Conservation (phyloP, 2,329 filamentous ascomycete species). For the Domatiomyces catenatus region DNA sequence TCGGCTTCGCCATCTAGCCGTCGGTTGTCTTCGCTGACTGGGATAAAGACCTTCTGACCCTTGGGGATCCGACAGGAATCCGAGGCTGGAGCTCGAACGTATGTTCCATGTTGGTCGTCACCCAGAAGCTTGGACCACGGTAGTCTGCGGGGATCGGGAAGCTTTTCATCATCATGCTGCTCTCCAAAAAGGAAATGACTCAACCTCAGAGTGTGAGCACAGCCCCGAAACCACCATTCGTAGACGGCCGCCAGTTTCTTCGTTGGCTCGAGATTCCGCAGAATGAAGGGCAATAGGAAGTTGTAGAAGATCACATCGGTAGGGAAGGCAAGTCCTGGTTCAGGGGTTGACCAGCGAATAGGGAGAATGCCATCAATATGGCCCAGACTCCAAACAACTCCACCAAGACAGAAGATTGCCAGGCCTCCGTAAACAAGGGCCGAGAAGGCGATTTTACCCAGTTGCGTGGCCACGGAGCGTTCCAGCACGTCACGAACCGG, state of each 20-base stretch:
- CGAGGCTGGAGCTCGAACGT: conserved; percentile 82
- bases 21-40: conserved; percentile 53
- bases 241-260: conserved; percentile 75
- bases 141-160: conserved; percentile 20
- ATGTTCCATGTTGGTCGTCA: conserved; percentile 48
- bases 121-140: not conserved
- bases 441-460: conserved; percentile 91
- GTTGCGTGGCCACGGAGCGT: conserved; percentile 76
- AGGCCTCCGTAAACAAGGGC: conserved; percentile 88
- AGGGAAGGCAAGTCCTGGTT: conserved; percentile 85
- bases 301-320: conserved; percentile 93
- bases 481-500: conserved; percentile 93
- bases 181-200: conserved; percentile 91
- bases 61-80: conserved; percentile 92
- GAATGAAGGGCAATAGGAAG: conserved; percentile 76
- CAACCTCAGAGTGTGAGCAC: conserved; percentile 62
- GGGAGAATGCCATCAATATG: conserved; percentile 56
- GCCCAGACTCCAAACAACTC: conserved; percentile 60
- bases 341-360: conserved; percentile 83
- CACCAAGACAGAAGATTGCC: conserved; percentile 82
- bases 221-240: conserved; percentile 88
- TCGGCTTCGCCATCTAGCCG: conserved; percentile 45
- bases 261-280: conserved; percentile 71
- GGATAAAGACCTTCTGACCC: conserved; percentile 62
- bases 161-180: conserved; percentile 66